These are phyloP conservation scores for Mrakia blollopis DNA, from an alignment of 768 basidiomycete genomes.

Conservation along the genomic window DNA sequence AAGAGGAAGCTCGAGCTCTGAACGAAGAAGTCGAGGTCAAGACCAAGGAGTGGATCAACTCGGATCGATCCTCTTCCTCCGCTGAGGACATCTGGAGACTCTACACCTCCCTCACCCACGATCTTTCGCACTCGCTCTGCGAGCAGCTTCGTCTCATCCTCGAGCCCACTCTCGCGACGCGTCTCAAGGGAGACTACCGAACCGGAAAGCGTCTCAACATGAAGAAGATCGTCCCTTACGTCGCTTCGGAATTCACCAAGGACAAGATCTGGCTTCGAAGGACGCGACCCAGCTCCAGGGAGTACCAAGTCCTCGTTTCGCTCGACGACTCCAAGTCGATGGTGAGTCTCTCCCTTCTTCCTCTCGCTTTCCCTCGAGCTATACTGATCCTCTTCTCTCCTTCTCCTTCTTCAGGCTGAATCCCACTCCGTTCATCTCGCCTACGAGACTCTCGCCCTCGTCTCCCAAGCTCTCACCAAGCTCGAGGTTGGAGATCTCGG, in stretches of 20 bases:
- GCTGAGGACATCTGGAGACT: slow-evolving; percentile 82
- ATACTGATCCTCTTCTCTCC: neutral
- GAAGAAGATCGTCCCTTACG: slow-evolving; percentile 97
- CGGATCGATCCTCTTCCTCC: slow-evolving; percentile 54
- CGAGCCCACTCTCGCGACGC: slow-evolving; percentile 87
- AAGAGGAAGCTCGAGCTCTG: slow-evolving; percentile 39
- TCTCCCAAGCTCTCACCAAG: slow-evolving; percentile 80
- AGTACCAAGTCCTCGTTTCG: slow-evolving; percentile 90
- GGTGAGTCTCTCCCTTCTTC: slow-evolving; percentile 40
- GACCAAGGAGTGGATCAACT: slow-evolving; percentile 59
- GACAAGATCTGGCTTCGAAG: slow-evolving; percentile 98
- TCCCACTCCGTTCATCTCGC: slow-evolving; percentile 87
- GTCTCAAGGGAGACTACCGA: slow-evolving; percentile 92
- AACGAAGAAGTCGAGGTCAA: slow-evolving; percentile 51
- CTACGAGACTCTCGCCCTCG: slow-evolving; percentile 85
- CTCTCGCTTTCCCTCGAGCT: neutral
- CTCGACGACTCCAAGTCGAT: slow-evolving; percentile 96
- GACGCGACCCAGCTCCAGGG: slow-evolving; percentile 85
- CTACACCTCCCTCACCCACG: slow-evolving; percentile 84
- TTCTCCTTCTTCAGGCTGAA: slow-evolving; percentile 51
- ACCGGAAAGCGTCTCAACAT: slow-evolving; percentile 97
- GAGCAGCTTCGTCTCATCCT: slow-evolving; percentile 95
- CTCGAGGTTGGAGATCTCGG: slow-evolving; percentile 94
- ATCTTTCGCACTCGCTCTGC: slow-evolving; percentile 84
- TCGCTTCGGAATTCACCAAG: slow-evolving; percentile 97